phyloP scores from a whole-genome alignment of 2,329 filamentous ascomycete genomes.

The Lasiodiplodia gonubiensis region DNA sequence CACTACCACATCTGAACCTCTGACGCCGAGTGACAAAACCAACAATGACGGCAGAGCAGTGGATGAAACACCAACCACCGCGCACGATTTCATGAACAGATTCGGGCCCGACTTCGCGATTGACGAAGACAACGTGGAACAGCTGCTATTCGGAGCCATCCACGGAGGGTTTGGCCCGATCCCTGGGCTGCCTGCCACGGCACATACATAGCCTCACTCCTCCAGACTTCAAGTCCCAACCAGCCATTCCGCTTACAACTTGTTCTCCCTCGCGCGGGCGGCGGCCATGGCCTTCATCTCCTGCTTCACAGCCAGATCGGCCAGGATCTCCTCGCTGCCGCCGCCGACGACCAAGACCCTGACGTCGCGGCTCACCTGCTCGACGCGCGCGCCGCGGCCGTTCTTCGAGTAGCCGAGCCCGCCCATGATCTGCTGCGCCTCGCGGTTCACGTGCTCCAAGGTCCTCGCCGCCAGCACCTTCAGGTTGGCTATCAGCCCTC shows the following conservation, averaged over 20 bases:
- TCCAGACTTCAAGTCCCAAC: too few species aligned
- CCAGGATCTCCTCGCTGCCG: constrained; percentile 39
- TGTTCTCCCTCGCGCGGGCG: neutral
- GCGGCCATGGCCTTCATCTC: constrained; percentile 36
- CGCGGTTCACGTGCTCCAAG: constrained; percentile 9
- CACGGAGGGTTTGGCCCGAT: neutral
- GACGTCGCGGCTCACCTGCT: neutral
- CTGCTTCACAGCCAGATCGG: constrained; percentile 40
- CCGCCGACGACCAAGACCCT: constrained; percentile 24
- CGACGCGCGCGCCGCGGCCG: constrained; percentile 3
- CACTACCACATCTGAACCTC: neutral
- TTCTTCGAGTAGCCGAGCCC: constrained; percentile 9
- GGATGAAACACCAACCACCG: neutral
- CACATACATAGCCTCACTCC: neutral
- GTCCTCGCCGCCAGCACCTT: constrained; percentile 4
- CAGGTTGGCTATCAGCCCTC: neutral
- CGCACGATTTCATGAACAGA: neutral
- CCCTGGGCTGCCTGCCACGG: neutral
- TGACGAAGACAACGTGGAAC: neutral
- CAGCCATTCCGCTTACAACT: constrained; percentile 4
- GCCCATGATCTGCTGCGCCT: constrained; percentile 12
- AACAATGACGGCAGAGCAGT: neutral
- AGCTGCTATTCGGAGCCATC: neutral
- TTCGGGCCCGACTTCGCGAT: neutral
- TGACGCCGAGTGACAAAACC: neutral